phyloP scores from a whole-genome alignment of 2,329 filamentous ascomycete genomes.

The Bisporella sp. region DNA sequence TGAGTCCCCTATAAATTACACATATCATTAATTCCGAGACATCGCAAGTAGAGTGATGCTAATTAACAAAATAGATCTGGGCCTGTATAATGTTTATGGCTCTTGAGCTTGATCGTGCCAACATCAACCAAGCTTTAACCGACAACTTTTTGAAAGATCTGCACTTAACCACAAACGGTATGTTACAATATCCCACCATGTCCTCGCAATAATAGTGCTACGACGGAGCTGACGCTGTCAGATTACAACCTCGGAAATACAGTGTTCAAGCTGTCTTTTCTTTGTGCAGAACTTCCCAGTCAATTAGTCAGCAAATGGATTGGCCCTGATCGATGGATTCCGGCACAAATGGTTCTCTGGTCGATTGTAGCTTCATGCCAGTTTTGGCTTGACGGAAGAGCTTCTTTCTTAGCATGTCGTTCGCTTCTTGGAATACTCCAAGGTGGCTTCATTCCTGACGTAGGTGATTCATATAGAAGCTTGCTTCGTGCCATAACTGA shows the following conservation, averaged over 20 bases:
- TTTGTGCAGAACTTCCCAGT: constrained; percentile 48
- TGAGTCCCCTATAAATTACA: background rate
- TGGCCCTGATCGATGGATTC: constrained; percentile 45
- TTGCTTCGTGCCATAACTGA: background rate
- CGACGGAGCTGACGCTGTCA: background rate
- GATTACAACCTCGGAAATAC: constrained; percentile 42
- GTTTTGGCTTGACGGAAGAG: constrained; percentile 29
- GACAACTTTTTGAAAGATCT: constrained; percentile 47
- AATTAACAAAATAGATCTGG: constrained; percentile 14
- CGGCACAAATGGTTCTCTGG: constrained; percentile 45
- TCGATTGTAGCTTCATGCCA: constrained; percentile 48
- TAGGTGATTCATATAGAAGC: constrained; percentile 29
- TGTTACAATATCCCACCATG: background rate
- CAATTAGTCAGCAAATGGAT: constrained; percentile 41
- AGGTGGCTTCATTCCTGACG: constrained; percentile 53
- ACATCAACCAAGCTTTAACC: constrained; percentile 50
- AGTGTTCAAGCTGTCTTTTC: constrained; percentile 31
- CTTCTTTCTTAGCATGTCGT: constrained; percentile 27
- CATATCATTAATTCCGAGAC: background rate
- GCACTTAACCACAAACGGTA: constrained; percentile 37
- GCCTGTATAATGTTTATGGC: constrained; percentile 53
- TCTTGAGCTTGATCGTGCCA: constrained; percentile 53
- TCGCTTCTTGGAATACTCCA: constrained; percentile 22
- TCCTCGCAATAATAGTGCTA: background rate
- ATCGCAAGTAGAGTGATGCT: background rate